Conservation (phyloP, 2,329 filamentous ascomycete genomes). For the Fusarium gaditjirri region DNA sequence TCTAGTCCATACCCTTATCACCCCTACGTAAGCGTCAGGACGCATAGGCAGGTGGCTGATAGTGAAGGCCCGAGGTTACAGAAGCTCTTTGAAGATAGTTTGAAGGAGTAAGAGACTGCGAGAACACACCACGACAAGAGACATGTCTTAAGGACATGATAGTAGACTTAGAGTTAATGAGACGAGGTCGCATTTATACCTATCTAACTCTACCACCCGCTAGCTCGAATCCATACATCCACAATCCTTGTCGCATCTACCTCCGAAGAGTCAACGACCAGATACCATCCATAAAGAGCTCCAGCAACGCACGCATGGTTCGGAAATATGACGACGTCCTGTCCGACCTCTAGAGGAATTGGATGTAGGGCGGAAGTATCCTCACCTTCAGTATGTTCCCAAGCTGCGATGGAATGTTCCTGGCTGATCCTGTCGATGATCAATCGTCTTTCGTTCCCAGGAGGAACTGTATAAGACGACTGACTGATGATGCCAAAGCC, state of each 20-base stretch:
- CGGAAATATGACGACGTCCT: constrained; percentile 61
- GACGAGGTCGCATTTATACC: no score
- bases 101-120: accelerated
- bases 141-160: background rate
- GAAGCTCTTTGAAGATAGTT: accelerated
- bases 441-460: constrained; percentile 46
- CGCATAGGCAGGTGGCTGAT: background rate
- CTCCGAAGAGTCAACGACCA: constrained; percentile 56
- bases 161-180: background rate
- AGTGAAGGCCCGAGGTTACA: background rate
- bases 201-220: constrained; percentile 54
- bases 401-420: constrained; percentile 70
- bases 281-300: constrained; percentile 69
- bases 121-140: accelerated
- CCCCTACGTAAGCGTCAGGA: background rate
- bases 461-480: constrained; percentile 12
- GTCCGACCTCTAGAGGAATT: constrained; percentile 58
- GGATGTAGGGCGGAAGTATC: background rate
- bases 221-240: constrained; percentile 70
- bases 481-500: constrained; percentile 70
- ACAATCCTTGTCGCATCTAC: constrained; percentile 53
- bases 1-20: background rate
- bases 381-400: constrained; percentile 48
- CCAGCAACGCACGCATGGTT: constrained; percentile 74
- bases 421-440: constrained; percentile 72